Conservation (phyloP, 2,329 filamentous ascomycete species). For the Epichloe baconii region DNA sequence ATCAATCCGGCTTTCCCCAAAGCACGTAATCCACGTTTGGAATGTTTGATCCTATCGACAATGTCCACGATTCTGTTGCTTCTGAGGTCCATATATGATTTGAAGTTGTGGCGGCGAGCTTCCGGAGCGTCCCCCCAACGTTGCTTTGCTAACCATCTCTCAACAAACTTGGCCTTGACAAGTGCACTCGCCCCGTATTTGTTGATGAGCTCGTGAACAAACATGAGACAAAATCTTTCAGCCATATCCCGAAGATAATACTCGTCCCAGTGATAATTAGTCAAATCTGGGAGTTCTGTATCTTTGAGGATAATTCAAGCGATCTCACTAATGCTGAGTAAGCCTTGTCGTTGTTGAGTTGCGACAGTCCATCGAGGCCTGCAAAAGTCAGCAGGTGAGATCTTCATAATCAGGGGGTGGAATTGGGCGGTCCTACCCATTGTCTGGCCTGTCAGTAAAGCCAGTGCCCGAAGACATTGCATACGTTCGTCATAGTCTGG, state of each 20-base stretch:
- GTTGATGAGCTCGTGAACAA: slow-evolving; percentile 44
- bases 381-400: slow-evolving; percentile 10
- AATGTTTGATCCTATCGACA: slow-evolving; percentile 34
- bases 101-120: slow-evolving; percentile 41
- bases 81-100: slow-evolving; percentile 34
- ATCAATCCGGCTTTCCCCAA: slow-evolving; percentile 37
- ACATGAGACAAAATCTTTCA: slow-evolving; percentile 46
- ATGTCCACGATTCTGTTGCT: slow-evolving; percentile 41
- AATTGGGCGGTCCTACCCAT: slow-evolving; percentile 12
- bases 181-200: slow-evolving; percentile 44
- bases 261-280: slow-evolving; percentile 47
- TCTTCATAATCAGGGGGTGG: too few species aligned
- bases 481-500: slow-evolving; percentile 47
- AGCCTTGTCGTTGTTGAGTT: slow-evolving; percentile 35
- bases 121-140: slow-evolving; percentile 51
- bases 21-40: slow-evolving; percentile 36
- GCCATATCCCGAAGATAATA: slow-evolving; percentile 48
- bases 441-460: slow-evolving; percentile 35
- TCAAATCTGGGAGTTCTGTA: slow-evolving; percentile 35
- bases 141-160: slow-evolving; percentile 62
- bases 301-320: slow-evolving; percentile 43
- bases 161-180: slow-evolving; percentile 51
- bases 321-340: slow-evolving; percentile 47
- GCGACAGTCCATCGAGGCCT: slow-evolving; percentile 27
- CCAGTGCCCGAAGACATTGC: slow-evolving; percentile 41